Percentiles rank a stretch among this genome's conserved stretches.
Conservation (phyloP, 2,329 filamentous ascomycete genomes). For the Aspergillus alliaceus region DNA sequence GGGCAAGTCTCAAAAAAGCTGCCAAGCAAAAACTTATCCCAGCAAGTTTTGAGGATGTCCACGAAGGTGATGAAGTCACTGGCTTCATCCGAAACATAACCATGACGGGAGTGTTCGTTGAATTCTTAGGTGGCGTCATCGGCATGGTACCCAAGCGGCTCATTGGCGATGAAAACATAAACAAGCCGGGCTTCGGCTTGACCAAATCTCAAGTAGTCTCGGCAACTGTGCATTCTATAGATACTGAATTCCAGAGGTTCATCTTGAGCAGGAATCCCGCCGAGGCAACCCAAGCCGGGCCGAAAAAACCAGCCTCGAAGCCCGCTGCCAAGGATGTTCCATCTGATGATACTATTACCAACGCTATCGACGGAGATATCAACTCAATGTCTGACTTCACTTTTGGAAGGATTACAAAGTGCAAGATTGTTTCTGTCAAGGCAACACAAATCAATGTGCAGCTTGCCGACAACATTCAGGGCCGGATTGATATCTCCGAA, state of each 20-base stretch:
- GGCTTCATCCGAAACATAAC: conserved; percentile 88
- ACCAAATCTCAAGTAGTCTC: conserved; percentile 73
- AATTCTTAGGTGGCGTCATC: conserved; percentile 75
- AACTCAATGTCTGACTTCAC: conserved; percentile 69
- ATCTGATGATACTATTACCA: conserved; percentile 44
- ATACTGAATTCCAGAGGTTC: conserved; percentile 69
- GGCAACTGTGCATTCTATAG: conserved; percentile 70
- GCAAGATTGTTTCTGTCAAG: conserved; percentile 79
- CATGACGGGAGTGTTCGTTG: conserved; percentile 77
- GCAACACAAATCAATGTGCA: conserved; percentile 90
- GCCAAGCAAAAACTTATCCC: conserved; percentile 71
- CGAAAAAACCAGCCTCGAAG: conserved; percentile 30
- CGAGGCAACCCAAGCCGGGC: conserved; percentile 52
- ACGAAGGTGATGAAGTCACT: conserved; percentile 65
- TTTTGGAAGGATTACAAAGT: conserved; percentile 72
- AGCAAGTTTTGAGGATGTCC: conserved; percentile 68
- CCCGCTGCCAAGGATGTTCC: conserved; percentile 32
- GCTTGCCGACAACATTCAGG: conserved; percentile 82
- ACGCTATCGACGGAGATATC: conserved; percentile 66
- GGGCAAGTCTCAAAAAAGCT: conserved; percentile 77
- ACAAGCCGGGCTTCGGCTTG: conserved; percentile 74
- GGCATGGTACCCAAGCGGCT: conserved; percentile 79
- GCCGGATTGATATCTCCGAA: conserved; percentile 90
- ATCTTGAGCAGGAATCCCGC: conserved; percentile 58
- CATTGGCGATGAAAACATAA: conserved; percentile 68